A percentile compares a stretch with the other conserved stretches of the same genome.
Conservation (phyloP, 768 basidiomycete genomes). For the Hypholoma sublateritium region DNA sequence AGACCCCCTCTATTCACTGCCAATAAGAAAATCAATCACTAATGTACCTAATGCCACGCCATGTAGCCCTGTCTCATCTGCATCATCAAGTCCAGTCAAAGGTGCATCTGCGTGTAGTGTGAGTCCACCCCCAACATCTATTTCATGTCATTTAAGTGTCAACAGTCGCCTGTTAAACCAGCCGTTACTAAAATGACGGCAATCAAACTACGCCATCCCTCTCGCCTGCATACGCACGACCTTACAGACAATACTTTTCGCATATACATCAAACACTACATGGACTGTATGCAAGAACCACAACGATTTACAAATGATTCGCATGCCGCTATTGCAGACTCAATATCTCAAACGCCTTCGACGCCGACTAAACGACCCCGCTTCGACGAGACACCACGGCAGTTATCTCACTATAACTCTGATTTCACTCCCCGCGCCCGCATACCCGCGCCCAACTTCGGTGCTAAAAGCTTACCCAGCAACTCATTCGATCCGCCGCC, state of each 20-base stretch:
- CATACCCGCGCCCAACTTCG: conserved; percentile 6
- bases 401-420: conserved; percentile 10
- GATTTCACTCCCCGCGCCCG: conserved; percentile 11
- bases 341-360: conserved; percentile 16
- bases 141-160: background rate
- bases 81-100: conserved; percentile 22
- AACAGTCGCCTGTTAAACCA: conserved; percentile 24
- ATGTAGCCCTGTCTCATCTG: conserved; percentile 15
- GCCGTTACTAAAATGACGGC: conserved; percentile 24
- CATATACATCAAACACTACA: conserved; percentile 77
- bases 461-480: background rate
- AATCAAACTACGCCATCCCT: conserved; percentile 69
- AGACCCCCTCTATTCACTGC: background rate
- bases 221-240: conserved; percentile 62
- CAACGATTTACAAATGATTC: conserved; percentile 16
- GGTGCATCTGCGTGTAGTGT: background rate
- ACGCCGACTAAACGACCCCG: conserved; percentile 37
- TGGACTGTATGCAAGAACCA: conserved; percentile 50
- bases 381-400: conserved; percentile 13
- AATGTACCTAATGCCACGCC: background rate
- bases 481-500: background rate
- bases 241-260: conserved; percentile 73
- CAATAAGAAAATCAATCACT: background rate
- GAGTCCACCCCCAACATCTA: background rate
- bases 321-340: conserved; percentile 8